Base-by-base conservation (phyloP, 2,329 filamentous ascomycete species). In the Erysiphe neolycopersici region DNA sequence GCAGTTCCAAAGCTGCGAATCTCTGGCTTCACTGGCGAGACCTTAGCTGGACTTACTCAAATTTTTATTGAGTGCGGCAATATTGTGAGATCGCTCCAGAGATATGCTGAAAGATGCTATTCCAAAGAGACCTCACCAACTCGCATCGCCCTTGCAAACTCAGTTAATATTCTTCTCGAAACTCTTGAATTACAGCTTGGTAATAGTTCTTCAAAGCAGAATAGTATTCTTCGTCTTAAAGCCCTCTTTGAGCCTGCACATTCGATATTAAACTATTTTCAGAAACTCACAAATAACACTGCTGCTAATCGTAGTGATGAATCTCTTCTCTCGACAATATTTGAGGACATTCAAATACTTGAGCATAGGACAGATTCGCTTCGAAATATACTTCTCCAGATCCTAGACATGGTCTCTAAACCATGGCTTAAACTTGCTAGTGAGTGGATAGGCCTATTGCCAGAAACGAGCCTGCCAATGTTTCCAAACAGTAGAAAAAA, bases 371-470 rank as follows among this genome's bases (percentile, higher is more conserved):
- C 73, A 42, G 62, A 63, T 12, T 68, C 72, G 46, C 59, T 84
- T 18, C 68, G 70, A 17, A 65, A 69, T 18, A 66, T 81, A 30
- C 67, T 82, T 53, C 68, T 74, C 14, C 72, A 82, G 47, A 64
- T 87, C 0, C 57, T 89, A 14, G 62, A 65, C 38, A 64, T 68
- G 35, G 71, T 77, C 1, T 72, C 72, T 1, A 59, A 60, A 26
- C 78, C 78, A 0, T 84, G 76, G 70, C 61, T 79, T 9, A 67
- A 73, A 43, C 68, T 76, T 43, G 63, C 79, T 8, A 69, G 77
- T 49, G 72, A 76, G 52, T 89, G 81, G 80, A 71, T 85, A 47
- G 82, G 82, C 0, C 66, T 81, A 11, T 67, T 63, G 47, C 60
- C 63, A 2, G 73, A 79, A 49, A 61, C 65, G 32, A 68, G 70